phyloP scores from a whole-genome alignment of 2,329 filamentous ascomycete species.

The Leptographium procerum region DNA sequence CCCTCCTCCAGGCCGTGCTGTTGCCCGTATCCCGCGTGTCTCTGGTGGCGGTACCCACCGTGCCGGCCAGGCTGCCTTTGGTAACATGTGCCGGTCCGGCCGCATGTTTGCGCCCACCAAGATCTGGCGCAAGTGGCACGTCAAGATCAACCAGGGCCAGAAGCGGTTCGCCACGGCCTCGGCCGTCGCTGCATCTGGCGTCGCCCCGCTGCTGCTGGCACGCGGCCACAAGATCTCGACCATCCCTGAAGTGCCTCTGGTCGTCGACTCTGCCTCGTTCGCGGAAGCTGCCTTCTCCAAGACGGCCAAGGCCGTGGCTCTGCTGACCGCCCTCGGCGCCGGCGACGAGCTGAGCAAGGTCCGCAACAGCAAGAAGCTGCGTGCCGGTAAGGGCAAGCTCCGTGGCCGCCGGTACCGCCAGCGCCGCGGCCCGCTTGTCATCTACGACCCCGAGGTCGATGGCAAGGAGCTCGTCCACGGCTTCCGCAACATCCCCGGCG shows the following conservation, averaged over 20 bases:
- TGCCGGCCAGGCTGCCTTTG: slow-evolving; percentile 98
- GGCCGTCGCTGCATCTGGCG: slow-evolving; percentile 90
- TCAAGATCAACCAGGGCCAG: slow-evolving; percentile 99
- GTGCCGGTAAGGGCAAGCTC: slow-evolving; percentile 98
- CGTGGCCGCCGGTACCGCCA: slow-evolving; percentile 93
- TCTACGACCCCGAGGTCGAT: slow-evolving; percentile 93
- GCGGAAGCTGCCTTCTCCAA: slow-evolving; percentile 60
- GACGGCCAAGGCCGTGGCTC: slow-evolving; percentile 75
- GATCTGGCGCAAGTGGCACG: slow-evolving; percentile 99
- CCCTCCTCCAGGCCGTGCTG: slow-evolving; percentile 83
- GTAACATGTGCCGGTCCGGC: slow-evolving; percentile 99
- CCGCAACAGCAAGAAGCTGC: slow-evolving; percentile 90
- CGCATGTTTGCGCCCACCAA: slow-evolving; percentile 99
- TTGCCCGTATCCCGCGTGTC: slow-evolving; percentile 99
- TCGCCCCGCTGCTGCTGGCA: slow-evolving; percentile 87
- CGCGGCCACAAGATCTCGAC: slow-evolving; percentile 90
- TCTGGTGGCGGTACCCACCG: slow-evolving; percentile 99
- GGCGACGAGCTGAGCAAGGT: slow-evolving; percentile 89
- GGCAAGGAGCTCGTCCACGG: slow-evolving; percentile 87
- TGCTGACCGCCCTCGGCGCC: slow-evolving; percentile 86
- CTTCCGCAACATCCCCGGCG: slow-evolving; percentile 98
- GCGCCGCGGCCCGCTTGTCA: slow-evolving; percentile 92
- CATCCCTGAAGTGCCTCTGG: slow-evolving; percentile 93
- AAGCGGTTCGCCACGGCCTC: slow-evolving; percentile 98
- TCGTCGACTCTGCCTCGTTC: slow-evolving; percentile 86